Percentiles rank a stretch among this genome's conserved stretches.
Evolutionary conservation across 2,329 filamentous ascomycete species (phyloP).

Genomic region (Fusarium denticulatum): DNA sequence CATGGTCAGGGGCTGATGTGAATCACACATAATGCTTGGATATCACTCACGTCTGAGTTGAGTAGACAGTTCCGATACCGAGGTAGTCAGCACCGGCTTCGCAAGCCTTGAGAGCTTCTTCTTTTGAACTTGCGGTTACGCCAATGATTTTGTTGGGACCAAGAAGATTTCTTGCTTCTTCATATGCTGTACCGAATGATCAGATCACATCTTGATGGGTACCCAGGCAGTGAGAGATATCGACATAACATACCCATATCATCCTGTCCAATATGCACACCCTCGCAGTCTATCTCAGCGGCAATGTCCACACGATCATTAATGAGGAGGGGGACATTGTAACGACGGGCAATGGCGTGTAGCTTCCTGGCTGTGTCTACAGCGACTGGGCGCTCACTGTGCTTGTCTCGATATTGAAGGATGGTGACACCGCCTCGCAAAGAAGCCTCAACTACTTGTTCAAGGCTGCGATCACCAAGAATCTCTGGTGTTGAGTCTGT

Average conservation of each 20-base stretch:
- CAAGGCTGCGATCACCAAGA: slow-evolving; percentile 76
- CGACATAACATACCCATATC: slow-evolving; percentile 74
- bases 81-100: slow-evolving; percentile 86
- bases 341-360: slow-evolving; percentile 73
- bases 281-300: slow-evolving; percentile 84
- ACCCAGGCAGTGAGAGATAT: not conserved
- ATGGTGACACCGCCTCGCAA: slow-evolving; percentile 83
- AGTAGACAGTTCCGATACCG: slow-evolving; percentile 88
- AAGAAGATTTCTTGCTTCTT: slow-evolving; percentile 74
- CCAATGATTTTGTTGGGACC: slow-evolving; percentile 85
- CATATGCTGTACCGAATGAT: slow-evolving; percentile 34
- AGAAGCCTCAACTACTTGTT: slow-evolving; percentile 77
- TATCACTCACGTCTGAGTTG: slow-evolving; percentile 76
- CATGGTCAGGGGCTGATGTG: slow-evolving; percentile 1
- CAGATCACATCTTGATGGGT: not conserved
- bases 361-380: slow-evolving; percentile 76
- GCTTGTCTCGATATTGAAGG: slow-evolving; percentile 93
- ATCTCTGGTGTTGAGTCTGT: slow-evolving; percentile 92
- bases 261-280: slow-evolving; percentile 94
- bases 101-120: slow-evolving; percentile 78
- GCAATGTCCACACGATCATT: slow-evolving; percentile 95
- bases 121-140: slow-evolving; percentile 79
- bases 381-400: slow-evolving; percentile 75
- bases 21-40: not conserved
- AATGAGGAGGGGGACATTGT: slow-evolving; percentile 83